Conservation (phyloP, 768 basidiomycete genomes). For the Gymnopilus dilepis region DNA sequence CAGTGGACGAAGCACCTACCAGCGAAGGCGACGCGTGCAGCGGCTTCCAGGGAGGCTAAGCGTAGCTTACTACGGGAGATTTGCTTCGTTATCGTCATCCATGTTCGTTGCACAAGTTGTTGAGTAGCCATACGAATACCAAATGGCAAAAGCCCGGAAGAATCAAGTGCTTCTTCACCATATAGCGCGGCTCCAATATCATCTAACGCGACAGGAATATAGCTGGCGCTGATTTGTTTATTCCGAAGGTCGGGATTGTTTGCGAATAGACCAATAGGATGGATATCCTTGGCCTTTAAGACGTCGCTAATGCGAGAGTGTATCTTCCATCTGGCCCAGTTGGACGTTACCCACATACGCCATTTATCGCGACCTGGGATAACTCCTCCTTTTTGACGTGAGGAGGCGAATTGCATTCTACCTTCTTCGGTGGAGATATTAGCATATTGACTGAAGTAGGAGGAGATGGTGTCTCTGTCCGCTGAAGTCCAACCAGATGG, state of each 20-base stretch:
- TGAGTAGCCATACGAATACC: background rate
- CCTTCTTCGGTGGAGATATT: background rate
- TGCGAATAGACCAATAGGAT: background rate
- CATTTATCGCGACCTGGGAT: constrained; percentile 10
- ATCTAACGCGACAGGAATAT: background rate
- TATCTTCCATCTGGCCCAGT: constrained; percentile 5
- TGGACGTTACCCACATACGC: background rate
- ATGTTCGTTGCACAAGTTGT: background rate
- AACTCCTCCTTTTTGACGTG: background rate
- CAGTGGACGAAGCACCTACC: background rate
- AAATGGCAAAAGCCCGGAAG: background rate
- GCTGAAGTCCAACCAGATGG: background rate
- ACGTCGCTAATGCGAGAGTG: background rate
- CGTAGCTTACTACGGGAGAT: background rate
- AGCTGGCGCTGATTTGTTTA: background rate
- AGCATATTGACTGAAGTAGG: background rate
- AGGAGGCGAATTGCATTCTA: constrained; percentile 8
- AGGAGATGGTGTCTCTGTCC: background rate
- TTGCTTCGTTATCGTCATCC: background rate
- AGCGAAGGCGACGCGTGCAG: constrained; percentile 4
- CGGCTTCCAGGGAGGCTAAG: background rate
- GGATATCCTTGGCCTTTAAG: background rate
- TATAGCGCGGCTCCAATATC: background rate
- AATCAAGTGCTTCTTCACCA: constrained; percentile 2
- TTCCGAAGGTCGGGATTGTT: background rate